Evolutionary conservation across 805 yeast species (phyloP).

Genomic region (Citeromyces matritensis): DNA sequence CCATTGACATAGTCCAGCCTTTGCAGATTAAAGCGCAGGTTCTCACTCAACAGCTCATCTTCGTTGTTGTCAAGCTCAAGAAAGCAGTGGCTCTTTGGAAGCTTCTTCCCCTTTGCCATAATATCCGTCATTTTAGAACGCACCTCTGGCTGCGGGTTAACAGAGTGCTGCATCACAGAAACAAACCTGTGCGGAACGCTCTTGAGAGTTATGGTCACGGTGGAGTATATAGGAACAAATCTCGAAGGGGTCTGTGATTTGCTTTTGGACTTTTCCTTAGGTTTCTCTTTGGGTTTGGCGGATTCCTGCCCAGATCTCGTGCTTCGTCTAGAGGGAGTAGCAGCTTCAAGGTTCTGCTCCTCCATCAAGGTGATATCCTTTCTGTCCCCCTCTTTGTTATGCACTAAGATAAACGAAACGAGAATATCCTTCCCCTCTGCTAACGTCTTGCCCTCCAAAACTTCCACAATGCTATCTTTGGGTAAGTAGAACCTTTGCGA

Average conservation of each 20-base stretch:
- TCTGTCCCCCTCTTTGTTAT: conserved; percentile 30
- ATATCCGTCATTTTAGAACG: conserved; percentile 45
- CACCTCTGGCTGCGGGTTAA: conserved; percentile 39
- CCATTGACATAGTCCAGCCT: conserved; percentile 17
- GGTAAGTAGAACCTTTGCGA: conserved; percentile 66
- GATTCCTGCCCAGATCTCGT: not conserved
- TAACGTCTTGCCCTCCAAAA: conserved; percentile 7
- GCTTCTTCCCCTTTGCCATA: conserved; percentile 41
- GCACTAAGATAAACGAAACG: conserved; percentile 32
- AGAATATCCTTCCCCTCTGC: conserved; percentile 17
- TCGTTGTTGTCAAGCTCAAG: conserved; percentile 66
- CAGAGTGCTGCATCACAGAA: conserved; percentile 53
- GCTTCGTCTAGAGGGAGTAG: conserved; percentile 6
- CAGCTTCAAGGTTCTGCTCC: conserved; percentile 9
- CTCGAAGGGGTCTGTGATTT: conserved; percentile 13
- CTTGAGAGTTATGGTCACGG: conserved; percentile 50
- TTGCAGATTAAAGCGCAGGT: conserved; percentile 38
- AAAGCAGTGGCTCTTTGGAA: conserved; percentile 60
- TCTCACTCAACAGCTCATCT: conserved; percentile 54
- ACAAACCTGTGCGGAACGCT: conserved; percentile 54
- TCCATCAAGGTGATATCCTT: conserved; percentile 21
- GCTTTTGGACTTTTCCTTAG: conserved; percentile 2
- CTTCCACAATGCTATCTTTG: conserved; percentile 60
- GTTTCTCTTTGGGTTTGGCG: conserved; percentile 1
- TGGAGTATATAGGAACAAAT: conserved; percentile 34